phyloP scores from a whole-genome alignment of 805 yeast genomes.

The Yamadazyma takamatsuzukensis region DNA sequence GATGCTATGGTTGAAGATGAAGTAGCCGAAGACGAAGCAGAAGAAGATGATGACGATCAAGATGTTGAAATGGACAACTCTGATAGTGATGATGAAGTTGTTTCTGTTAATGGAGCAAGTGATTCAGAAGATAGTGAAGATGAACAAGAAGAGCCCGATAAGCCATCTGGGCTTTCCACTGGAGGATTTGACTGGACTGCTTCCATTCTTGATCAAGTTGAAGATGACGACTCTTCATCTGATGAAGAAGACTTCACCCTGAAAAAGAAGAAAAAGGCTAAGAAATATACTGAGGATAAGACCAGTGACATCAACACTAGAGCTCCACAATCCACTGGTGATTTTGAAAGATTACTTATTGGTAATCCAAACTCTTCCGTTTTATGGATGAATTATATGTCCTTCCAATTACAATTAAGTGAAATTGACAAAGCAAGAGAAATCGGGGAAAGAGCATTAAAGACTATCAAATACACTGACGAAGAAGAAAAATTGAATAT shows the following conservation, averaged over 20 bases:
- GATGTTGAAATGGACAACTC: constrained; percentile 23
- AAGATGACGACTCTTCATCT: constrained; percentile 43
- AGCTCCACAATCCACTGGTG: constrained; percentile 87
- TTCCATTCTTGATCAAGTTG: constrained; percentile 77
- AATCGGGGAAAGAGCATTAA: constrained; percentile 87
- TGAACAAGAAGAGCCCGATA: constrained; percentile 23
- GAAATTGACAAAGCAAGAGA: constrained; percentile 94
- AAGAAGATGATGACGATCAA: constrained; percentile 21
- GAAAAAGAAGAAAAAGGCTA: constrained; percentile 43
- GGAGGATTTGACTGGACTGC: constrained; percentile 97
- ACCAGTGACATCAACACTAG: constrained; percentile 81
- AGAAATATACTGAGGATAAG: constrained; percentile 62
- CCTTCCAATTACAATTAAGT: constrained; percentile 91
- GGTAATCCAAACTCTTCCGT: constrained; percentile 94
- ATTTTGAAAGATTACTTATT: constrained; percentile 86
- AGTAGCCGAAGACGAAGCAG: constrained; percentile 19
- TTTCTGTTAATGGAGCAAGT: constrained; percentile 32
- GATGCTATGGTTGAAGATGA: constrained; percentile 26
- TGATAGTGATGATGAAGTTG: constrained; percentile 33
- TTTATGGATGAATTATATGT: constrained; percentile 97
- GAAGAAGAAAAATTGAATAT: constrained; percentile 90
- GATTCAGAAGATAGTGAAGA: constrained; percentile 19
- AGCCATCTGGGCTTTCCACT: constrained; percentile 60
- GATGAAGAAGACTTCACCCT: constrained; percentile 57
- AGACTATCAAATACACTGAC: constrained; percentile 84